phyloP scores from a whole-genome alignment of 805 yeast species.

The Metschnikowia reukaufii region DNA sequence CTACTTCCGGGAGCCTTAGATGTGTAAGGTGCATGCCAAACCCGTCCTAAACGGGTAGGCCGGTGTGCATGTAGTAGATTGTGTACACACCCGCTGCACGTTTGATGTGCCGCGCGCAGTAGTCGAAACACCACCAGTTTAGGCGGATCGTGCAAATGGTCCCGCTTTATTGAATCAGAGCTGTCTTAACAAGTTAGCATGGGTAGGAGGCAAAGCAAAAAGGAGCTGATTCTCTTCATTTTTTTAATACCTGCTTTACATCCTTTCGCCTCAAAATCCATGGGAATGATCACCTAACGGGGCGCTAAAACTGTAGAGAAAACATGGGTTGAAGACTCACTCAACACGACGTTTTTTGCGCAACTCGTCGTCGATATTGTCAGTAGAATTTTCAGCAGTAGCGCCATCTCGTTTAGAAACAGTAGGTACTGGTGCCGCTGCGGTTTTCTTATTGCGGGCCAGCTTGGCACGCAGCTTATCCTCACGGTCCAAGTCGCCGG shows the following conservation, averaged over 20 bases:
- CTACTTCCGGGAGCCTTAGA: not conserved
- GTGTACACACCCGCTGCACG: not conserved
- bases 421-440: conserved; percentile 42
- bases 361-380: conserved; percentile 3
- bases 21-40: conserved; percentile 10
- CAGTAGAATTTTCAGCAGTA: not conserved
- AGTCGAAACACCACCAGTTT: not conserved
- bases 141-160: too few relatives aligned
- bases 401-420: conserved; percentile 13
- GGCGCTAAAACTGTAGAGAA: too few relatives aligned
- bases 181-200: too few relatives aligned
- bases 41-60: conserved; percentile 8
- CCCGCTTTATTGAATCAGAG: too few relatives aligned
- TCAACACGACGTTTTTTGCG: conserved; percentile 1
- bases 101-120: not conserved
- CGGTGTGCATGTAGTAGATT: conserved; percentile 4
- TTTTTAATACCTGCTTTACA: too few relatives aligned
- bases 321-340: not conserved
- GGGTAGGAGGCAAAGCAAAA: too few relatives aligned
- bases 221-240: too few relatives aligned
- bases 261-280: too few relatives aligned
- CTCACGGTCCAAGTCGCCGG: conserved; percentile 75
- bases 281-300: too few relatives aligned
- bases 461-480: conserved; percentile 41
- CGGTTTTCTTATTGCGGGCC: conserved; percentile 35